A percentile compares a stretch with the other conserved stretches of the same genome.
These are phyloP conservation scores for Oxytropis ochrocephala DNA, from an alignment of 306 rosid species.

Conservation along the genomic window DNA sequence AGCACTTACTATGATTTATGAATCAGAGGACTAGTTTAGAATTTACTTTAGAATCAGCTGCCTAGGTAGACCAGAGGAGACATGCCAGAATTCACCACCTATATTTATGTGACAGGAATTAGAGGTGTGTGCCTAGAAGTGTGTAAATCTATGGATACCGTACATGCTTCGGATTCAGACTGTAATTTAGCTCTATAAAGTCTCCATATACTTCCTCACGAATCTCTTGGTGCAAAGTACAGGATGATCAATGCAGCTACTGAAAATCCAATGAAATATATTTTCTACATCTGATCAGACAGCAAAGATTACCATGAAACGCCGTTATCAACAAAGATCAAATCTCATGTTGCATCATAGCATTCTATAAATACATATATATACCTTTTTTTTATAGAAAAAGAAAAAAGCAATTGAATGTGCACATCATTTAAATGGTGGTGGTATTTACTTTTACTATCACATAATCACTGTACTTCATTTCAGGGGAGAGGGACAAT, in stretches of 20 bases:
- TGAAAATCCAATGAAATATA: conserved; percentile 7
- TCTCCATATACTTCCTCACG: conserved; percentile 33
- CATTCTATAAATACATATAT: not conserved
- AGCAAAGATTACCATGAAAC: not conserved
- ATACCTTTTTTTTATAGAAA: not conserved
- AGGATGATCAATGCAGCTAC: conserved; percentile 29
- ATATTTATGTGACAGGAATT: conserved; percentile 23
- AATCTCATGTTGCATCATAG: not conserved
- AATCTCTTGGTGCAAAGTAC: conserved; percentile 25
- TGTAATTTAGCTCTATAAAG: conserved; percentile 19
- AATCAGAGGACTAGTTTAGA: conserved; percentile 35
- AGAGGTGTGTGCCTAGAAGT: conserved; percentile 10
- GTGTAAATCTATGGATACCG: conserved; percentile 17
- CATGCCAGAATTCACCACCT: conserved; percentile 29
- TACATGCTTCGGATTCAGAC: conserved; percentile 25
- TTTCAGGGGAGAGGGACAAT: not conserved
- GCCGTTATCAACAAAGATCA: conserved; percentile 2
- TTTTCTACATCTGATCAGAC: conserved; percentile 16
- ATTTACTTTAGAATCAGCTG: conserved; percentile 22
- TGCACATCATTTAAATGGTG: not conserved
- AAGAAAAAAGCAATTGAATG: not conserved
- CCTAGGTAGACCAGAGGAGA: conserved; percentile 30
- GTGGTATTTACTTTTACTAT: not conserved
- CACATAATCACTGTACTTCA: too few relatives aligned
- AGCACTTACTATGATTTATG: conserved; percentile 21